Evolutionary conservation across 495 filamentous ascomycete genomes (phyloP).

Genomic region (Xylaria venustula): DNA sequence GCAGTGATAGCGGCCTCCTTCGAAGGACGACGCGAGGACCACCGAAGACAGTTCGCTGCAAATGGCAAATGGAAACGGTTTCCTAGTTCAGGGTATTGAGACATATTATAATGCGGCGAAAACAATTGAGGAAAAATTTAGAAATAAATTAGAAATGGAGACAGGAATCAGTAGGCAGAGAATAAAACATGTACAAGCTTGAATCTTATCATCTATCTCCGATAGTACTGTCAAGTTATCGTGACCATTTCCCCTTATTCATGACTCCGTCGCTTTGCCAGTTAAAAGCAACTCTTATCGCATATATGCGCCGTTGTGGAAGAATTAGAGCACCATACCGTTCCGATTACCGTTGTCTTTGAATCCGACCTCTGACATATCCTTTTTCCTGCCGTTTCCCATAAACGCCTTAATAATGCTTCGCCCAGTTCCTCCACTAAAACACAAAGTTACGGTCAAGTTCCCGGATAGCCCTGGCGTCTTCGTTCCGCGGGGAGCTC

Average conservation of each 20-base stretch:
- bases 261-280: neutral
- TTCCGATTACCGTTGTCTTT: neutral
- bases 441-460: conserved; percentile 54
- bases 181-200: too few relatives aligned
- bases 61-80: too few relatives aligned
- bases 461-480: conserved; percentile 56
- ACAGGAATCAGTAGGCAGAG: too few relatives aligned
- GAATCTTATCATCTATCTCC: too few relatives aligned
- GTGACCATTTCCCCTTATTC: neutral
- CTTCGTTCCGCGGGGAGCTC: conserved; percentile 32
- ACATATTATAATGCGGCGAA: too few relatives aligned
- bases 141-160: too few relatives aligned
- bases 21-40: too few relatives aligned
- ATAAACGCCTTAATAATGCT: conserved; percentile 26
- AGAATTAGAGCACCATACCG: neutral
- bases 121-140: too few relatives aligned
- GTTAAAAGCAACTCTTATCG: neutral
- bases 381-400: neutral
- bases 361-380: neutral
- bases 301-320: neutral
- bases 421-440: conserved; percentile 3
- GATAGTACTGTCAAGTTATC: too few relatives aligned
- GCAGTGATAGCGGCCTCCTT: too few relatives aligned
- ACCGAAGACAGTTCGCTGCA: too few relatives aligned
- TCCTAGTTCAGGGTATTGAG: too few relatives aligned